Evolutionary conservation across 228 moss, liverwort and hornwort species (phyloP), one percentile per base, ranked within the genome.

Genomic region (Sphagnum fallax): DNA sequence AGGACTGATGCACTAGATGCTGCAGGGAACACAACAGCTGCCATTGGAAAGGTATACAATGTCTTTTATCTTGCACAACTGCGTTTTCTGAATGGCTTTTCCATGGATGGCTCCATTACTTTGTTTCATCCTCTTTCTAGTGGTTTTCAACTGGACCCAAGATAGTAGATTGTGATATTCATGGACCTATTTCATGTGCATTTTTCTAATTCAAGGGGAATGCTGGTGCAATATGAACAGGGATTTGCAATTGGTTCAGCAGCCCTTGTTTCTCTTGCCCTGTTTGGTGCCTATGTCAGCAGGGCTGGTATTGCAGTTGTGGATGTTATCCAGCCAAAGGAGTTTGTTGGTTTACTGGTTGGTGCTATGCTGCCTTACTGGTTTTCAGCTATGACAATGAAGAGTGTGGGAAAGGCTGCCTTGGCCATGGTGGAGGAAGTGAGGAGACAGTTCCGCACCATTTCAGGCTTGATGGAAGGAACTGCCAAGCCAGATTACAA

Each of bases 351-450:
- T 50, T 50, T 92, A 69, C 65, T 95, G 14, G 75, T 95, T 52
- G 95, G 95, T 10, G 92, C 95, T 3, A 92, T 92, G 90, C 65
- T 95, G 65, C 92, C 92, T 0, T 95, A 92, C 74, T 92, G 92
- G 92, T 95, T 95, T 70, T 90, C 90, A 0, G 95, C 92, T 0
- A 84, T 92, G 95, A 92, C 95, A 7, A 90, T 92, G 92, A 92
- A 92, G 85, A 90, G 92, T 51, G 92, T 92, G 0, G 95, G 95
- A n/a, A 92, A 89, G 71, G 92, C 91, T 16, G 95, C 95, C 9
- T 74, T 92, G 79, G 95, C 92, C 16, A 92, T 95, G 92, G 95
- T 95, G 48, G 90, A 92, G 78, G 95, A 95, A 85, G 95, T 95
- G 11, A 70, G 92, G 49, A 79, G 89, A 72, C 95, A 95, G 77